These are phyloP conservation scores for Aureobasidium sp. DNA, from an alignment of 2,329 filamentous ascomycete genomes.

Conservation along the genomic window DNA sequence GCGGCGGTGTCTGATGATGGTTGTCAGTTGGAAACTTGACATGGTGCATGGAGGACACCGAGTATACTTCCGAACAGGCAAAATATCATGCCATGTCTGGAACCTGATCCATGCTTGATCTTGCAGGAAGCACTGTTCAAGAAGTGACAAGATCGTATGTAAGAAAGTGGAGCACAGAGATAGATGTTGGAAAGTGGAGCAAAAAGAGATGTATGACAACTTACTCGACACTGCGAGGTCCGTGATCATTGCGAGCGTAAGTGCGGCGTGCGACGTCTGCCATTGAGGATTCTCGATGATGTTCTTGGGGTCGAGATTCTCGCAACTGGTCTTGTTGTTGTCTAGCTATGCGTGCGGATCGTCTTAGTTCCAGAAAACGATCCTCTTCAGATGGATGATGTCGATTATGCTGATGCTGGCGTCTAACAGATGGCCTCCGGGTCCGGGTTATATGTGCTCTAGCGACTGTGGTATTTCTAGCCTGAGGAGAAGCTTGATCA, in stretches of 20 bases:
- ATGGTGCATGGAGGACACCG: background rate
- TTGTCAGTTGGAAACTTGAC: background rate
- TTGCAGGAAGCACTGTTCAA: background rate
- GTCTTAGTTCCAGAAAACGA: background rate
- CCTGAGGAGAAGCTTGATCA: constrained; percentile 2
- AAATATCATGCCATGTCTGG: background rate
- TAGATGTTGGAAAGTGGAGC: background rate
- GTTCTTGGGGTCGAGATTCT: background rate
- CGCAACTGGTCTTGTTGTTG: background rate
- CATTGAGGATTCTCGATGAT: background rate
- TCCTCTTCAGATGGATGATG: background rate
- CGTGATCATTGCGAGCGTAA: constrained; percentile 11
- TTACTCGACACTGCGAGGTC: constrained; percentile 10
- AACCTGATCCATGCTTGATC: background rate
- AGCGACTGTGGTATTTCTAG: background rate
- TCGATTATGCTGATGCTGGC: background rate
- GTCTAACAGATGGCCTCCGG: constrained; percentile 2
- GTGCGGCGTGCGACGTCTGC: constrained; percentile 11
- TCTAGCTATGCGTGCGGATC: constrained; percentile 7
- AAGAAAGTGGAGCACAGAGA: background rate
- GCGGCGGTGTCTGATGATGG: background rate
- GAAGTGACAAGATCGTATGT: background rate
- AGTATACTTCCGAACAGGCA: background rate
- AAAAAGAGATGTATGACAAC: background rate
- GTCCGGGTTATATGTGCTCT: background rate